Evolutionary conservation across 192 early-diverging fungal species (phyloP), one percentile per base, ranked within the genome.

Genomic region (Linnemannia schmuckeri): DNA sequence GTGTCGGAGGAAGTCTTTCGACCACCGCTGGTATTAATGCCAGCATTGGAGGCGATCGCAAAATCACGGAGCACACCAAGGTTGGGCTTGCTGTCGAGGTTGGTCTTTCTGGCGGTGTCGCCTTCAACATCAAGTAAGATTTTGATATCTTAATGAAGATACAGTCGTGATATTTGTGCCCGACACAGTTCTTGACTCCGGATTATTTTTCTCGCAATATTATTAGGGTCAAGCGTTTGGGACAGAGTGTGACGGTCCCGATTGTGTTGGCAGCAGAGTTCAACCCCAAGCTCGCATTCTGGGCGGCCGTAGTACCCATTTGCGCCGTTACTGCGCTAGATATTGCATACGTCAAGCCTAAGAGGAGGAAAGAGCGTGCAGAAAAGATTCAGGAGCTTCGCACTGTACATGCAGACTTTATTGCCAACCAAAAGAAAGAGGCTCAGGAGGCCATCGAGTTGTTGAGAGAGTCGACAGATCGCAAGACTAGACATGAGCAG

Each of bases 401-500:
- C 35, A 89, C 94, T 46, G 91, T 93, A 66, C 95, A 94, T 80
- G 91, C 91, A 0, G 90, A 92, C 20, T 91, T 91, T 84, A 91
- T 96, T 77, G 80, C 82, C 24, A 90, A 74, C 47, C 93, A 96
- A 66, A 94, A 94, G 81, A 90, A 92, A 61, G 96, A 97, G 74
- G 98, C 97, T 1, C 89, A 94, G 41, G 95, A 96, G 77, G 95
- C 98, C 0, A 90, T 95, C 27, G 87, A 88, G 17, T 77, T 98
- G 10, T 92, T 99, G 91, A 75, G 85, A 41, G 93, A 94, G 15
- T 89, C 92, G 18, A 94, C 95, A 0, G 89, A 90, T 47, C 91
- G 94, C 10, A 96, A 97, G 82, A 88, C 85, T 55, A 93, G 93
- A 20, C 84, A 87, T n/a, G 95, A 95, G 41, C 93, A 94, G 46